A percentile compares a stretch with the other conserved stretches of the same genome.
Conservation (phyloP, 805 yeast species). For the Candida hispaniensis region DNA sequence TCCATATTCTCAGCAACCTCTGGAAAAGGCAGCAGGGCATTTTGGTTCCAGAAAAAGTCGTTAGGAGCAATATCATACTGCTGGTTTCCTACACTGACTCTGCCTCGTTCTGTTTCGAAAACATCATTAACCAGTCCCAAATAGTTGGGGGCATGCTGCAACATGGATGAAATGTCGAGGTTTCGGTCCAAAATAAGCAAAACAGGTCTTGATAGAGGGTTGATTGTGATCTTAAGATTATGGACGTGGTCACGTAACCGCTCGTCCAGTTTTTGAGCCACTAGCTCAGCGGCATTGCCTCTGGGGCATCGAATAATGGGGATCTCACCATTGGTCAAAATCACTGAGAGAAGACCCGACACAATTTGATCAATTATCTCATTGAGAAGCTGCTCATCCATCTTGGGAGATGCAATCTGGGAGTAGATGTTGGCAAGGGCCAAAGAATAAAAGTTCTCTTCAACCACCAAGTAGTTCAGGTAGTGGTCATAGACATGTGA, state of each 20-base stretch:
- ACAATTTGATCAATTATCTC: conserved; percentile 58
- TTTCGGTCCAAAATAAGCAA: conserved; percentile 77
- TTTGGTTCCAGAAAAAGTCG: conserved; percentile 84
- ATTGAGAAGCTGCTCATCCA: conserved; percentile 68
- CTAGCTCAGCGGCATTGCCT: conserved; percentile 92
- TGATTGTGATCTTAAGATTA: conserved; percentile 39
- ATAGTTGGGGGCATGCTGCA: conserved; percentile 95
- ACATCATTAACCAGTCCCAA: conserved; percentile 94
- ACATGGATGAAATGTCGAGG: conserved; percentile 85
- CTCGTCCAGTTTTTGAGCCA: conserved; percentile 77
- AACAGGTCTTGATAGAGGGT: conserved; percentile 52
- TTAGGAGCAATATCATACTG: conserved; percentile 82
- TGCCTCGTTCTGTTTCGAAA: conserved; percentile 69
- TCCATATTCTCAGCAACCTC: conserved; percentile 98
- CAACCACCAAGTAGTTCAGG: conserved; percentile 83
- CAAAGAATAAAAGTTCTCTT: conserved; percentile 77
- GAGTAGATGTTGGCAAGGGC: conserved; percentile 59
- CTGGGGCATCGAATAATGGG: conserved; percentile 87
- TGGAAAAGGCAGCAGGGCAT: conserved; percentile 86
- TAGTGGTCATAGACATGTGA: conserved; percentile 92
- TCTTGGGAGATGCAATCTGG: conserved; percentile 54
- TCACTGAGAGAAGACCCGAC: conserved; percentile 65
- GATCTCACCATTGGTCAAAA: conserved; percentile 65
- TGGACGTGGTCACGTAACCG: conserved; percentile 76
- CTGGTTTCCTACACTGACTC: conserved; percentile 34